Percentiles rank a stretch among this genome's conserved stretches.
Conservation (phyloP, 148 eudicot species). For the Talinum fruticosum region DNA sequence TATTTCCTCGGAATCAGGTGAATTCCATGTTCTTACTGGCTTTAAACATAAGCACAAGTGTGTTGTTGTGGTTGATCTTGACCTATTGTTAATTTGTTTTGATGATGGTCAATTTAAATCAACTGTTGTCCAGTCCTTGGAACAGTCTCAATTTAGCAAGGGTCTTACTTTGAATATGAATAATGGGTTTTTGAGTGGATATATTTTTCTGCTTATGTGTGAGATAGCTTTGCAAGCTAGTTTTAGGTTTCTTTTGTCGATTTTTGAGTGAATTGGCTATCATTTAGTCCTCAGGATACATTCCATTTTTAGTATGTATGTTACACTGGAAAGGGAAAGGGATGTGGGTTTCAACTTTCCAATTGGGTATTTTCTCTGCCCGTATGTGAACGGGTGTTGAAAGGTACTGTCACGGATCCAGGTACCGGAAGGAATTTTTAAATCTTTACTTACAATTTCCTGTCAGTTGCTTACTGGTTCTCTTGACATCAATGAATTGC, state of each 20-base stretch:
- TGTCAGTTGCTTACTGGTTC: not conserved
- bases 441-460: not conserved
- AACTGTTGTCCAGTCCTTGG: not conserved
- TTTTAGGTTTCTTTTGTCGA: not conserved
- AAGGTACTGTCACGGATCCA: not conserved
- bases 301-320: not conserved
- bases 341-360: not conserved
- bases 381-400: not conserved
- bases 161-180: not conserved
- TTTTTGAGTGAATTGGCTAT: not conserved
- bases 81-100: not conserved
- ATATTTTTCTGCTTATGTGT: not conserved
- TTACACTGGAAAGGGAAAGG: not conserved
- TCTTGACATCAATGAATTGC: not conserved
- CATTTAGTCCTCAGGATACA: not conserved
- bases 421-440: not conserved
- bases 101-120: not conserved
- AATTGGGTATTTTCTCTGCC: not conserved
- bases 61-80: conserved; percentile 9
- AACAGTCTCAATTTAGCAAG: not conserved
- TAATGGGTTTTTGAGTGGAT: not conserved
- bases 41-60: not conserved
- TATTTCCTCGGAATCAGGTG: conserved; percentile 85
- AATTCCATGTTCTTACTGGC: conserved; percentile 10
- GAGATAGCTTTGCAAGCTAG: not conserved